phyloP scores from a whole-genome alignment of 2,329 filamentous ascomycete genomes.

The Ceratocystis albifundus region DNA sequence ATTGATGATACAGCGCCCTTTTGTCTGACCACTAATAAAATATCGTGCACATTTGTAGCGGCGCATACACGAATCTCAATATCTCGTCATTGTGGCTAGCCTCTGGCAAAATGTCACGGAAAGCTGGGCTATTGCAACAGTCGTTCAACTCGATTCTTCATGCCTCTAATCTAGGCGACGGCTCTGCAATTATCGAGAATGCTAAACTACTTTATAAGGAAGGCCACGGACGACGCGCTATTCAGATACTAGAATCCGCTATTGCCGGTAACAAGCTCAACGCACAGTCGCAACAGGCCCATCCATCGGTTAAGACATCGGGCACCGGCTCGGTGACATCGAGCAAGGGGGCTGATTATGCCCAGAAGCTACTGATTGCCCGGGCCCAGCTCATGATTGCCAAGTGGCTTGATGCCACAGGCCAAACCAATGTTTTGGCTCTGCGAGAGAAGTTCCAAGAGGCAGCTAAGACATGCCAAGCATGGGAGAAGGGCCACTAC shows the following conservation, averaged over 20 bases:
- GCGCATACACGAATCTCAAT: slow-evolving; percentile 46
- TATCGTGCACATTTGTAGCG: slow-evolving; percentile 5
- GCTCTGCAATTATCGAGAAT: slow-evolving; percentile 86
- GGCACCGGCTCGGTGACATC: slow-evolving; percentile 16
- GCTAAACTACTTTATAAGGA: slow-evolving; percentile 88
- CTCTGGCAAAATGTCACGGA: slow-evolving; percentile 74
- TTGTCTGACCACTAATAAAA: neutral
- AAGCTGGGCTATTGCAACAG: slow-evolving; percentile 69
- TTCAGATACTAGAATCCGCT: slow-evolving; percentile 76
- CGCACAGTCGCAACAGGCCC: neutral
- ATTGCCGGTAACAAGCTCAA: slow-evolving; percentile 46
- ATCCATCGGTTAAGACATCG: neutral
- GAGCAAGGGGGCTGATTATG: slow-evolving; percentile 30
- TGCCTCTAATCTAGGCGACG: slow-evolving; percentile 71
- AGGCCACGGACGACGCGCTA: slow-evolving; percentile 86
- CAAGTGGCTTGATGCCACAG: slow-evolving; percentile 93
- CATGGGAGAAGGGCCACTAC: slow-evolving; percentile 96
- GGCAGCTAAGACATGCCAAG: slow-evolving; percentile 55
- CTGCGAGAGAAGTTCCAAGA: slow-evolving; percentile 73
- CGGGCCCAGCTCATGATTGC: slow-evolving; percentile 79
- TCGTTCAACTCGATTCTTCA: slow-evolving; percentile 91
- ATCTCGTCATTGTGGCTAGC: slow-evolving; percentile 76
- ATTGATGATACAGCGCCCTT: neutral
- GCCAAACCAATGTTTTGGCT: slow-evolving; percentile 74
- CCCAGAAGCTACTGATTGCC: slow-evolving; percentile 53